phyloP scores from a whole-genome alignment of 2,329 filamentous ascomycete genomes.

The Verticillium alfalfae region DNA sequence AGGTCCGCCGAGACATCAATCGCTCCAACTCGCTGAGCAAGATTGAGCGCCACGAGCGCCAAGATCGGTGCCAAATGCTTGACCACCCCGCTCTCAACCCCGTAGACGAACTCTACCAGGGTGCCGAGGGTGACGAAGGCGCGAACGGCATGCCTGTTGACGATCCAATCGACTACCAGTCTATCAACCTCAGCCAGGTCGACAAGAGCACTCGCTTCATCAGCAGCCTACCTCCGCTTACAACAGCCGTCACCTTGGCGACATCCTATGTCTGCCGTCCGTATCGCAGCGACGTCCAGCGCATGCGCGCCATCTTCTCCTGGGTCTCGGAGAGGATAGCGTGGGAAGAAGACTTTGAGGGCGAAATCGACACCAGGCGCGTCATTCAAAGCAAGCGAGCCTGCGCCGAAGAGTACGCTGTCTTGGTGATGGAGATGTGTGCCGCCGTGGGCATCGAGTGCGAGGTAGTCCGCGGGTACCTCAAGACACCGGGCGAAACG shows the following conservation, averaged over 20 bases:
- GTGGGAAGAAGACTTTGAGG: conserved; percentile 94
- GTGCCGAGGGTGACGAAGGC: conserved; percentile 84
- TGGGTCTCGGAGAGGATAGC: conserved; percentile 93
- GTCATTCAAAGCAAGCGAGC: conserved; percentile 81
- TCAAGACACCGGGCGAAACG: conserved; percentile 83
- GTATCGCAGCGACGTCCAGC: conserved; percentile 89
- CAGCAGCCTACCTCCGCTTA: conserved; percentile 73
- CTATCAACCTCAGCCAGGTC: conserved; percentile 76
- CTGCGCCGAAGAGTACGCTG: conserved; percentile 84
- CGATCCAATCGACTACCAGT: conserved; percentile 75
- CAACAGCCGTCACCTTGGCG: conserved; percentile 75
- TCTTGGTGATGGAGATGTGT: conserved; percentile 91
- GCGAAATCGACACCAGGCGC: conserved; percentile 73
- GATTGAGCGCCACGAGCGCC: conserved; percentile 78
- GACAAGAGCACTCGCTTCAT: conserved; percentile 96
- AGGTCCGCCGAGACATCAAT: conserved; percentile 92
- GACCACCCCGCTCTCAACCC: conserved; percentile 84
- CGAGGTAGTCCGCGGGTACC: conserved; percentile 81
- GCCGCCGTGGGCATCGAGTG: conserved; percentile 79
- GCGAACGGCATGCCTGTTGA: conserved; percentile 78
- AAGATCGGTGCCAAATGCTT: conserved; percentile 90
- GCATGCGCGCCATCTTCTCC: conserved; percentile 89
- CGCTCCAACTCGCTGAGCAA: conserved; percentile 88
- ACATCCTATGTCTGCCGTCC: conserved; percentile 91
- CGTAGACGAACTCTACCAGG: conserved; percentile 81